phyloP scores from a whole-genome alignment of 352 stramenopile species.

The Blastocystis sp. region DNA sequence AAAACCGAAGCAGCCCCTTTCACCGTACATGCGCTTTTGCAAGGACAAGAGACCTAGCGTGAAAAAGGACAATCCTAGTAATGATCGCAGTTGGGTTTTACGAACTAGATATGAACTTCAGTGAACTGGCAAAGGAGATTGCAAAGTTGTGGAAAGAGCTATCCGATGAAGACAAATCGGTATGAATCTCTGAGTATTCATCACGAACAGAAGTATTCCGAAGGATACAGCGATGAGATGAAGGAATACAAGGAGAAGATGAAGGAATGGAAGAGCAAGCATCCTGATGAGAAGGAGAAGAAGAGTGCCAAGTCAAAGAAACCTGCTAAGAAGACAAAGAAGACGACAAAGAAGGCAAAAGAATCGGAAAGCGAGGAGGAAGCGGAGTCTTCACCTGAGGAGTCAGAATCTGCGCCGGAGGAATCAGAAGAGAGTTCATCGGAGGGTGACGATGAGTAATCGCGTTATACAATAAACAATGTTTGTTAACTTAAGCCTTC shows the following conservation, averaged over 20 bases:
- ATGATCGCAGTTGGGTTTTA: not conserved
- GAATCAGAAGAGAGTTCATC: slow-evolving; percentile 25
- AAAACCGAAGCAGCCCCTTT: slow-evolving; percentile 57
- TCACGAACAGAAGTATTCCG: slow-evolving; percentile 35
- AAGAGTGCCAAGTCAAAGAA: slow-evolving; percentile 17
- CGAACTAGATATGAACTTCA: slow-evolving; percentile 30
- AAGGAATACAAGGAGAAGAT: slow-evolving; percentile 53
- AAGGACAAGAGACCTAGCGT: slow-evolving; percentile 24
- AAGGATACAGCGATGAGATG: slow-evolving; percentile 37
- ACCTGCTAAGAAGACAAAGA: slow-evolving; percentile 17
- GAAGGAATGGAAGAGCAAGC: slow-evolving; percentile 56
- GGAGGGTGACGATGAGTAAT: slow-evolving; percentile 22
- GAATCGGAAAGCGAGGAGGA: slow-evolving; percentile 13
- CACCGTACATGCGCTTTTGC: slow-evolving; percentile 55
- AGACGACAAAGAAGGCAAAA: slow-evolving; percentile 22
- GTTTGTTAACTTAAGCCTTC: slow-evolving; percentile 7
- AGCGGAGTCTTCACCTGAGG: not conserved
- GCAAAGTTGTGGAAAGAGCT: slow-evolving; percentile 34
- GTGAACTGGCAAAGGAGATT: slow-evolving; percentile 16
- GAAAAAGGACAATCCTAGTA: slow-evolving; percentile 54
- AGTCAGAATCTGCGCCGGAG: not conserved
- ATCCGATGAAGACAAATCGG: slow-evolving; percentile 26
- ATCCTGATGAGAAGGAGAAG: slow-evolving; percentile 65
- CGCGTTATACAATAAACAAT: slow-evolving; percentile 14
- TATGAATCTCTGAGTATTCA: not conserved